Percentiles rank a stretch among this genome's conserved stretches.
Conservation (phyloP, 805 yeast species). For the Clavispora phyllophila region DNA sequence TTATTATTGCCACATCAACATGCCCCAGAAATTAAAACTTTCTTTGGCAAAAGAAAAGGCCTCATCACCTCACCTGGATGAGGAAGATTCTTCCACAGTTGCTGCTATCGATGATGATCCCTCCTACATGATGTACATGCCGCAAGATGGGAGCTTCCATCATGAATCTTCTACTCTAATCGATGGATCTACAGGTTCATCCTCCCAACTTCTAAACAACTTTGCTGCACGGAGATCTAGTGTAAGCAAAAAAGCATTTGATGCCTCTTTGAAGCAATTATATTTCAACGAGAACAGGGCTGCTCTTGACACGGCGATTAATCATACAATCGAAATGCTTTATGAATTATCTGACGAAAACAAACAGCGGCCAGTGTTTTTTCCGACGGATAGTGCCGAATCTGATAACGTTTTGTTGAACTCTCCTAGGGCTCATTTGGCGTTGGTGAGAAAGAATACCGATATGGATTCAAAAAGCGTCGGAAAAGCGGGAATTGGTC, state of each 20-base stretch:
- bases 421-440: slow-evolving; percentile 48
- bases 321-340: slow-evolving; percentile 47
- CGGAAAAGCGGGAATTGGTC: slow-evolving; percentile 14
- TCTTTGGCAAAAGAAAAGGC: not conserved
- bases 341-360: slow-evolving; percentile 53
- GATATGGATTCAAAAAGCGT: slow-evolving; percentile 12
- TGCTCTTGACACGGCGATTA: slow-evolving; percentile 57
- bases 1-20: not conserved
- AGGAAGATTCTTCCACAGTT: slow-evolving; percentile 8
- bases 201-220: slow-evolving; percentile 7
- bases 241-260: slow-evolving; percentile 24
- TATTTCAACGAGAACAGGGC: slow-evolving; percentile 71
- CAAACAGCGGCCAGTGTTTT: slow-evolving; percentile 53
- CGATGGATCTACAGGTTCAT: slow-evolving; percentile 25
- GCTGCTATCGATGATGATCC: slow-evolving; percentile 8
- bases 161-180: slow-evolving; percentile 25
- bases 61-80: slow-evolving; percentile 3
- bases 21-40: slow-evolving; percentile 1
- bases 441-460: slow-evolving; percentile 42
- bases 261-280: slow-evolving; percentile 63
- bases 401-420: slow-evolving; percentile 37
- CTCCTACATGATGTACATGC: slow-evolving; percentile 23
- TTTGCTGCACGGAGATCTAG: slow-evolving; percentile 11
- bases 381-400: slow-evolving; percentile 44
- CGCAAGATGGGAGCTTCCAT: slow-evolving; percentile 27